Base-by-base conservation (phyloP, 352 stramenopile species). In the Pythium aristosporum region DNA sequence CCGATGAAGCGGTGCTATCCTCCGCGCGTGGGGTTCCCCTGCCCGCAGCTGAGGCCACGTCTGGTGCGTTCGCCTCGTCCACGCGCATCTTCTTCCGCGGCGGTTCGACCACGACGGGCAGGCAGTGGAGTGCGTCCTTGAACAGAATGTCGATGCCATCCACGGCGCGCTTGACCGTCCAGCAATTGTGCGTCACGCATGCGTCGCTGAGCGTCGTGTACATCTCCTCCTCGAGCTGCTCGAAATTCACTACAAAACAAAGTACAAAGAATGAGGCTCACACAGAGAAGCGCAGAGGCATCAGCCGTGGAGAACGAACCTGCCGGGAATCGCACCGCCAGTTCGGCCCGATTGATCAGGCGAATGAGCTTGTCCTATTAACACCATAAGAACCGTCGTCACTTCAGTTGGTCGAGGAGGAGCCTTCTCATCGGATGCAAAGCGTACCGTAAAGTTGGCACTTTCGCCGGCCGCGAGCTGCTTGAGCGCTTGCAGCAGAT, bases 301-400 rank as follows among this genome's bases (percentile, higher is more conserved):
- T 5, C 25, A 30, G 25, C 25, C 3, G 25, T 30, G 25, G 25
- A 5, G 25, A 44, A 72, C 67, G 58, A 57, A 96, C 87, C 69
- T 0, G 57, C 60, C 41, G 87, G 80, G 41, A 84, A 90, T 67
- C 94, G 92, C 34, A 92, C 83, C 3, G 85, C 85, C 6, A 96
- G 65, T 57, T 96, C 87, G 0, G 87, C 87, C 9, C 87, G 87
- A 51, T 96, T 96, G 60, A 96, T 89, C 23, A 96, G 64, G 5
- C 87, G 70, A 54, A 87, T 75, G 2, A 96, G 68, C 56, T 96
- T 96, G 67, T 94, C 87, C 86, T 94, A 59, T 28, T 21, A 5
- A 39, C 23, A 47, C 21, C 34, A 49, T 23, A 39, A 5, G 12
- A 47, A 23, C 41, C 15, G 15, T 21, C 8, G 41, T 21, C 16